Evolutionary conservation across 768 basidiomycete species (phyloP), one percentile per base, ranked within the genome.

Genomic region (Pleurotus sapidus): DNA sequence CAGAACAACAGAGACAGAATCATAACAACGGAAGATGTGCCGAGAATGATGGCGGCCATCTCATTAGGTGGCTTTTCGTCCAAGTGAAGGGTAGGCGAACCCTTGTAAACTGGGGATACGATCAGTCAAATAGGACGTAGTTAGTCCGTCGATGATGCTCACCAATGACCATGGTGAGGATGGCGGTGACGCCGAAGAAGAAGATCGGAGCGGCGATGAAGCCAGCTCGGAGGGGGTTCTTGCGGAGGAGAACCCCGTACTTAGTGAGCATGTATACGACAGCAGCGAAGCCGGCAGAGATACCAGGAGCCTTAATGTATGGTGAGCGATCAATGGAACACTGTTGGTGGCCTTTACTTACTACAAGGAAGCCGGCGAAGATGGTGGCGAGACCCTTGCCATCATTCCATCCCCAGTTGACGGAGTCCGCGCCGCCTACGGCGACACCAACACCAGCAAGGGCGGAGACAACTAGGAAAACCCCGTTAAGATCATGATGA

Each of bases 331-430:
- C 6, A 42, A 15, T 23, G 15, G 11, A 11, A 9, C 30, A 34
- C 8, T 7, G 30, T 34, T 9, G 30, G 9, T 3, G 4, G 8
- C 8, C 11, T 34, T 9, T 2, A 57, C 59, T 17, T 46, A 67
- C 67, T 25, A 68, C 62, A 23, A 62, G 25, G 20, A 67, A 61
- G 8, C 67, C 66, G 17, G 67, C 60, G 50, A 67, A 68, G 56
- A 67, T 68, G n/a, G 66, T 64, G 1, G 62, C 66, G 18, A 68
- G 42, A 57, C 67, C 67, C 54, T 68, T 68, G 4, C 63, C 67
- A 45, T 53, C 54, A 24, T 68, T 67, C 67, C 66, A 68, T 11
- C 67, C 67, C 67, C 67, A 68, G 20, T 58, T 56, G 2, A 66
- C 64, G 8, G 67, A 62, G 27, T 67, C 62, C 42, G 40, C 46